Evolutionary conservation across 140 eudicot genomes (phyloP), one percentile per base, ranked within the genome.

Genomic region (Cichorium intybus): DNA sequence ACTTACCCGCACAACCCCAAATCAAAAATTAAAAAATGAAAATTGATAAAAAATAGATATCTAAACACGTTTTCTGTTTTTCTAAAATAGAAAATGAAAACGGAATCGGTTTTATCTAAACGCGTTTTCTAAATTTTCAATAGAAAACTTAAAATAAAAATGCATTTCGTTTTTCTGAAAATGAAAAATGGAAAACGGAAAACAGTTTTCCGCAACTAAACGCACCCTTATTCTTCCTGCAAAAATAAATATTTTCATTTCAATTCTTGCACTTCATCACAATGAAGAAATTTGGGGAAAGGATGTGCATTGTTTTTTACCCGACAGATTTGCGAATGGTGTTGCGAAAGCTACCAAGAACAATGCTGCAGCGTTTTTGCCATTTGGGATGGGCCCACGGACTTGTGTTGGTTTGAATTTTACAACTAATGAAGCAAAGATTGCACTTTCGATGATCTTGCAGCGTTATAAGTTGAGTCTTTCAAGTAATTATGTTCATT

Each of bases 341-440:
- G 84, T 82, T 6, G 76, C 79, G 31, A 68, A 51, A 81, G 87
- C 87, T 55, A 77, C 83, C 31, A 77, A 69, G 22, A 81, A 81
- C 69, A 81, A 77, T 24, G 54, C 76, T 37, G 78, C 78, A 22
- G 81, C 81, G 0, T 81, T 81, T 60, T 17, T 81, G n/a, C 87
- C 87, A 18, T 81, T 81, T 11, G 83, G 83, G 47, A 77, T 77
- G 81, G 87, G 87, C 62, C 87, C 81, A 6, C 60, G 87, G 17
- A 81, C 83, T 24, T 81, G 87, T 55, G 83, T 77, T 20, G 83
- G 83, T 10, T 65, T 81, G 22, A 81, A 81, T 50, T 81, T 81
- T 21, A 74, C 87, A 24, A 74, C 81, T 0, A 81, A 81, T 9
- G 87, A 81, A 65, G 79, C 81, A 3, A 81, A 77, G 70, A 65